Base-by-base conservation (phyloP, 495 filamentous ascomycete genomes). In the Xylaria intraflava region DNA sequence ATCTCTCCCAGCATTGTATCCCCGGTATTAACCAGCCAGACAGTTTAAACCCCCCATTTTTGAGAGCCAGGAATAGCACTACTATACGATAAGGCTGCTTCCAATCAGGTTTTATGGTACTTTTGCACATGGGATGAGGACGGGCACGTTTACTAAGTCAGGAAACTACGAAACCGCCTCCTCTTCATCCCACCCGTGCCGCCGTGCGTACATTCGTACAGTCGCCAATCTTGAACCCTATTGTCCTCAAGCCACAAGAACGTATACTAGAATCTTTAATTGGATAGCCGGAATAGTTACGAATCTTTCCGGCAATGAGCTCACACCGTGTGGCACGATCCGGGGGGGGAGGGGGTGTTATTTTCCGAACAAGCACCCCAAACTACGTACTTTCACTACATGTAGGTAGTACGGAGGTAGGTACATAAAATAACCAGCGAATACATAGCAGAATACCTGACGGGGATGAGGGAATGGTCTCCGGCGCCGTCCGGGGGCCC, bases 271-370 rank as follows among this genome's bases (percentile, higher is more conserved):
- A 17, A 9, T n/a, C 24, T 36, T 6, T 36, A 38, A 42, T 55
- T 47, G 35, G 52, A 30, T 27, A 27, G 24, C 42, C 52, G 35
- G 52, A 49, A 43, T 33, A 49, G 38, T 27, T 31, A 45, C 46
- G 27, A 36, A 31, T 46, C 31, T 20, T 39, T 10, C 53, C 40
- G 33, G 33, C 22, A 51, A 17, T 46, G 47, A 40, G 46, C 38
- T 51, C 39, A 56, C 46, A 46, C 53, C 38, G 38, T 51, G 53
- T 56, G 39, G 38, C 45, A 51, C 46, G 33, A 51, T 40, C 26
- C 19, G 29, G 51, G n/a, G 46, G 46, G 36, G 35, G 29, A 56
- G n/a, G 46, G 46, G 36, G 35, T 22, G 35, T 47, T 54, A 43
- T 36, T 49, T 55, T 55, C 45, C 52, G 52, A 49, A 14, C 22